Evolutionary conservation across 257 asterid genomes (phyloP), one percentile per base, ranked within the genome.

Genomic region (Ocimum tenuiflorum): DNA sequence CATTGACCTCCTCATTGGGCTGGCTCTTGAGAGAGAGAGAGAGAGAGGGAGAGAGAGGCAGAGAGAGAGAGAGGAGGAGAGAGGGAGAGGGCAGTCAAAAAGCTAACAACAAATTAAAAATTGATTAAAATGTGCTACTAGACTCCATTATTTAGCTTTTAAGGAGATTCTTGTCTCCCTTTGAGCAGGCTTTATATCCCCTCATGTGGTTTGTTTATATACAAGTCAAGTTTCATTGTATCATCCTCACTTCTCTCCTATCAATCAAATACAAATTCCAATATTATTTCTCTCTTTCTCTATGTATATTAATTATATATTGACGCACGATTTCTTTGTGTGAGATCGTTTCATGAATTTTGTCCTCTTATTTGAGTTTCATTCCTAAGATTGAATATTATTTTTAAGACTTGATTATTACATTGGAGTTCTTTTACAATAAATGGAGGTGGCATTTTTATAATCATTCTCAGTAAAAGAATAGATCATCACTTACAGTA

Each of bases 141-240:
- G 73, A 81, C 84, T 85, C 88, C 92, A 85, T 85, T 84, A 80
- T 72, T 71, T 87, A 68, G 91, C 92, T 87, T 90, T 88, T 84
- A 74, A 78, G 83, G 81, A 83, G 97, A 85, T 86, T 87, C 88
- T 82, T 82, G 95, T 69, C 79, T 70, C 80, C 57, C 94, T 90
- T 90, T 83, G 75, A 69, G 73, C 80, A 72, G 79, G 85, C 94
- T 83, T 87, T 83, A 77, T 68, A 67, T 63, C 53, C 53, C 79
- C 78, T 77, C 82, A 77, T 78, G 83, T 78, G 82, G 60, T 65
- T 73, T 71, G 27, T 73, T 71, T 53, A 62, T 62, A 53, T 70
- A 73, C 51, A 63, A 12, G 41, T 42, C 27, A 52, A 27, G 31
- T 27, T n/a, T 27, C 31, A 1, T 27, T 27, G 31, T 27, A 27